Evolutionary conservation across 2,329 filamentous ascomycete genomes (phyloP), one percentile per base, ranked within the genome.

Genomic region (Colletotrichum truncatum): DNA sequence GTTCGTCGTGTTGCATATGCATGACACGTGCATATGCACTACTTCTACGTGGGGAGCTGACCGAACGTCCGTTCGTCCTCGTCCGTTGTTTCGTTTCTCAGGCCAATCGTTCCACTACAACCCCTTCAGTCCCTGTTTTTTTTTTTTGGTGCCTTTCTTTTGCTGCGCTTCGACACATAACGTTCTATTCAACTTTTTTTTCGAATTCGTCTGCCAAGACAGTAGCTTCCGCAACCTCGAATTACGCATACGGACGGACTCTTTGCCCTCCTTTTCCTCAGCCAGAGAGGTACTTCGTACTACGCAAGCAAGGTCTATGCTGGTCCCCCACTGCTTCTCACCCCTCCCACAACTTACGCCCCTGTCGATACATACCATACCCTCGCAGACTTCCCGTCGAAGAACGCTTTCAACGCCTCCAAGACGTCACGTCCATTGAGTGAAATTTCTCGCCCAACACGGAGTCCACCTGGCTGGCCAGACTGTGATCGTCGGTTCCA

Each of bases 21-120:
- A 62, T 65, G 48, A 49, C 62, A 65, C 48, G 9, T 61, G 62
- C 62, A 64, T 61, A 64, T 64, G 48, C 46, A 12, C n/a, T 34
- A 18, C 5, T n/a, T 32, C 34, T 10, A 28, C 49, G 12, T 45
- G 30, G 21, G 30, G 16, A 45, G 49, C 51, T 45, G 49, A 30
- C 6, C n/a, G n/a, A n/a, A 32, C 52, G 26, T 41, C 36, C 30
- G 55, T 55, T 28, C 28, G n/a, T 14, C 21, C 14, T 26, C 34
- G 6, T 56, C 54, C 41, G n/a, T 53, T 26, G 55, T 30, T 39
- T 48, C 62, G 39, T 61, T 48, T 12, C 18, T 49, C 39, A 16
- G 38, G 30, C 61, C 61, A 64, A 64, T 60, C 61, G 60, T 60
- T 11, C 7, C 23, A 32, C 34, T 10, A 26, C 25, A 48, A 41